Conservation (phyloP, 2,329 filamentous ascomycete genomes). For the Fusarium sp. region DNA sequence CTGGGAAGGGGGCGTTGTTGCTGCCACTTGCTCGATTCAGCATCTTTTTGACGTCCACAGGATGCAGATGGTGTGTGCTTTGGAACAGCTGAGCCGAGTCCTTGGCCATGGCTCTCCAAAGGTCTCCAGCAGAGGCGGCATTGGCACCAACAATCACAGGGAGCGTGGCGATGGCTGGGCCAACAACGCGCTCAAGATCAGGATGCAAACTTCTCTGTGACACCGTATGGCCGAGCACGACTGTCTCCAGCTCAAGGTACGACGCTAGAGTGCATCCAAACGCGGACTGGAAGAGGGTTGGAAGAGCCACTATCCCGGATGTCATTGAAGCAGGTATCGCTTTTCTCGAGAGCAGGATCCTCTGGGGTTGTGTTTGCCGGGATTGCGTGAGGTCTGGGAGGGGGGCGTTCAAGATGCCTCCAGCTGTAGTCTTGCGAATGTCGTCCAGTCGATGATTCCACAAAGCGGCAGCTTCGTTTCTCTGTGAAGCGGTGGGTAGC, state of each 20-base stretch:
- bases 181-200: neutral
- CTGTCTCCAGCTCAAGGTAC: constrained; percentile 3
- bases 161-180: constrained; percentile 19
- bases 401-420: neutral
- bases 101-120: constrained; percentile 10
- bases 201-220: constrained; percentile 15
- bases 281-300: constrained; percentile 5
- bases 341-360: constrained; percentile 5
- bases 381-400: constrained; percentile 19
- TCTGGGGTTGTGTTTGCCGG: constrained; percentile 12
- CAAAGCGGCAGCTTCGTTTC: constrained; percentile 1
- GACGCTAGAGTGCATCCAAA: constrained; percentile 21
- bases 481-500: neutral
- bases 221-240: constrained; percentile 15
- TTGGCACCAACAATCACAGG: constrained; percentile 16
- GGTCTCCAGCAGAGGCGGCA: neutral
- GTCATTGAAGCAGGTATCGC: too few relatives aligned
- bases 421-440: neutral
- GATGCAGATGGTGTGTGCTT: constrained; percentile 9
- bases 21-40: constrained; percentile 1
- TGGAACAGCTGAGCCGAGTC: neutral
- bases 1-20: constrained; percentile 11
- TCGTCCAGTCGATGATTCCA: neutral
- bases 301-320: too few relatives aligned
- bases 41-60: constrained; percentile 24